Percentiles rank a stretch among this genome's conserved stretches.
Conservation (phyloP, 495 filamentous ascomycete species). For the Penicillium waksmanii region DNA sequence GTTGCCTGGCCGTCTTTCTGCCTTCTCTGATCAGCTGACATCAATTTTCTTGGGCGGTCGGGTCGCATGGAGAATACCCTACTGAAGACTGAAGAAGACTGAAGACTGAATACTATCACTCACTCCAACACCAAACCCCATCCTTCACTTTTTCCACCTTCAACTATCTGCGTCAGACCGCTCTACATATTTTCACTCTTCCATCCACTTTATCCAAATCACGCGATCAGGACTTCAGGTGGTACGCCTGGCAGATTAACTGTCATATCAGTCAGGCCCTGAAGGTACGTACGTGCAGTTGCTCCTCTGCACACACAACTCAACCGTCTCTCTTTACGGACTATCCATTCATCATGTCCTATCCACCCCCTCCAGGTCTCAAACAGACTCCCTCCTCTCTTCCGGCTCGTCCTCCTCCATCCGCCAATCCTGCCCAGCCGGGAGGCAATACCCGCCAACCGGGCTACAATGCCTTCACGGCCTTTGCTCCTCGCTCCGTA, state of each 20-base stretch:
- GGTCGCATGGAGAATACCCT: conserved; percentile 4
- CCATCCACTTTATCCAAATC: background rate
- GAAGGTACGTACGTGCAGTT: conserved; percentile 62
- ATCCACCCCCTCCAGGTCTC: conserved; percentile 89
- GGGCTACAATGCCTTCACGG: conserved; percentile 50
- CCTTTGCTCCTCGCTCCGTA: conserved; percentile 69
- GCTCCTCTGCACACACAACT: conserved; percentile 39
- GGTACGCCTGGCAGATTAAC: conserved; percentile 44
- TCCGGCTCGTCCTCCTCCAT: conserved; percentile 79
- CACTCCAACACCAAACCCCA: too few species aligned
- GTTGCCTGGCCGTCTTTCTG: too few species aligned
- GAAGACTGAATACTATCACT: too few species aligned
- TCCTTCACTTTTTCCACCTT: too few species aligned
- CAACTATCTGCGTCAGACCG: too few species aligned
- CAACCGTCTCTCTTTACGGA: conserved; percentile 42
- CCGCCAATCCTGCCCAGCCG: conserved; percentile 52
- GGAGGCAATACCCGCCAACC: conserved; percentile 36
- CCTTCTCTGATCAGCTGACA: conserved; percentile 44
- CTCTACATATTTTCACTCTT: too few species aligned
- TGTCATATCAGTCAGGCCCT: conserved; percentile 47
- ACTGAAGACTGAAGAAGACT: background rate
- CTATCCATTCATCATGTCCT: conserved; percentile 89
- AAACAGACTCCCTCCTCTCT: conserved; percentile 71
- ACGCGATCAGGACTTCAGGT: conserved; percentile 34
- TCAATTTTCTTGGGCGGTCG: conserved; percentile 23